Evolutionary conservation across 805 yeast genomes (phyloP).

Genomic region (Suhomyces tanzawaensis): DNA sequence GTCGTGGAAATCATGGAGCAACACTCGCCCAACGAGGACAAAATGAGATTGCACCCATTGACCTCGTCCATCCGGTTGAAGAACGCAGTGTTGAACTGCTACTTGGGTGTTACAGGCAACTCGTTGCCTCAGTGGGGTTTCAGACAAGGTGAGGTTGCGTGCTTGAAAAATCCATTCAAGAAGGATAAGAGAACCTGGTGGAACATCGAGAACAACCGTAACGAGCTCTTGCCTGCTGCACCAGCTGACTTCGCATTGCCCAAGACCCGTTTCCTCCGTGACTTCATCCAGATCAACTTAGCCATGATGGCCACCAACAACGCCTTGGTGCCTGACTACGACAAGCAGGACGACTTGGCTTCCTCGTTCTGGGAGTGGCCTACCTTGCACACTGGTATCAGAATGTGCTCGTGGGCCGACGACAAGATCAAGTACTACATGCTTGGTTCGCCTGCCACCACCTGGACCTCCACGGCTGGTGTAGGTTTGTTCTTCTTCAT

Average conservation of each 20-base stretch:
- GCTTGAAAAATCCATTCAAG: constrained; percentile 61
- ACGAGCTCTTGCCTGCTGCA: constrained; percentile 57
- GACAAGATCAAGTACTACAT: constrained; percentile 60
- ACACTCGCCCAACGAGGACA: constrained; percentile 48
- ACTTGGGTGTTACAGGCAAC: constrained; percentile 78
- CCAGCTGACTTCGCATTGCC: constrained; percentile 65
- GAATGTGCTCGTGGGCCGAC: constrained; percentile 72
- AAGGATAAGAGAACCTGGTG: constrained; percentile 88
- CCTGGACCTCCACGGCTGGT: constrained; percentile 67
- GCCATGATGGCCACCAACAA: constrained; percentile 89
- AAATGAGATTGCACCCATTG: constrained; percentile 64
- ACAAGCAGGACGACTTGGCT: constrained; percentile 68
- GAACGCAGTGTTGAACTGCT: constrained; percentile 70
- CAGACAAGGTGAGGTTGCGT: constrained; percentile 93
- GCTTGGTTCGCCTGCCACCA: constrained; percentile 66
- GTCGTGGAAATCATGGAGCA: constrained; percentile 65
- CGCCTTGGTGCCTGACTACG: constrained; percentile 75
- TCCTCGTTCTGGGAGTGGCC: constrained; percentile 91
- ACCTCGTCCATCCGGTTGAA: constrained; percentile 79
- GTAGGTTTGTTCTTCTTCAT: constrained; percentile 53
- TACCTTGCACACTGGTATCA: constrained; percentile 66
- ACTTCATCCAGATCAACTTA: constrained; percentile 69
- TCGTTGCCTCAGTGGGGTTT: constrained; percentile 96
- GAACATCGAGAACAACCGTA: constrained; percentile 73
- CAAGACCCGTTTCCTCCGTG: constrained; percentile 72